A percentile compares a stretch with the other conserved stretches of the same genome.
Evolutionary conservation across 306 rosid species (phyloP).

Genomic region (Betula pendula): DNA sequence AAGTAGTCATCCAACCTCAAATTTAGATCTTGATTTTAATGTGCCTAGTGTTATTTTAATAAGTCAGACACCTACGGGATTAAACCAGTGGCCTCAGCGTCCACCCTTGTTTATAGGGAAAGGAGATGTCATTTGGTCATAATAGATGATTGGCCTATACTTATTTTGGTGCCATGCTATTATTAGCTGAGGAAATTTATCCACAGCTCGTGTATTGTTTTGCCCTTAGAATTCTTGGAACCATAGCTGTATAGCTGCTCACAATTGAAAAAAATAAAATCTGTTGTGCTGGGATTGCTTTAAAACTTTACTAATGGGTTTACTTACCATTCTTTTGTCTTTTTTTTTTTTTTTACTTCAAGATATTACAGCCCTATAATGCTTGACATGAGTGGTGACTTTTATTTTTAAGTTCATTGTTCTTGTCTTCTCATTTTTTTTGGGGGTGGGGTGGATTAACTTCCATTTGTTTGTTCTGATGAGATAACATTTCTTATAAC

Average conservation of each 20-base stretch:
- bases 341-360: too few species aligned
- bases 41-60: neutral
- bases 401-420: neutral
- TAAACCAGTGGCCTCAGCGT: neutral
- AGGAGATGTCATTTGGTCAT: neutral
- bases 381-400: neutral
- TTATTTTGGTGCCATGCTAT: neutral
- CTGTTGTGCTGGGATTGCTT: neutral
- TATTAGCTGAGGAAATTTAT: neutral
- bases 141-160: neutral
- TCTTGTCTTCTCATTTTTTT: neutral
- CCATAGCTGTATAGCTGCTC: neutral
- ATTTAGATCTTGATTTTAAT: neutral
- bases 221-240: neutral
- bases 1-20: neutral
- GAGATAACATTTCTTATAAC: constrained; percentile 25
- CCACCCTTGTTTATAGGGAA: neutral
- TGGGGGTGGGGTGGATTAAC: neutral
- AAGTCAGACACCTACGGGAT: neutral
- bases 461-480: neutral
- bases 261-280: neutral
- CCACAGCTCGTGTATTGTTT: neutral
- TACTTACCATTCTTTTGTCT: neutral
- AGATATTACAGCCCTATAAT: neutral
- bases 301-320: neutral